Base-by-base conservation (phyloP, 1,284 basidiomycete species). In the Phellopilus nigrolimitatus region DNA sequence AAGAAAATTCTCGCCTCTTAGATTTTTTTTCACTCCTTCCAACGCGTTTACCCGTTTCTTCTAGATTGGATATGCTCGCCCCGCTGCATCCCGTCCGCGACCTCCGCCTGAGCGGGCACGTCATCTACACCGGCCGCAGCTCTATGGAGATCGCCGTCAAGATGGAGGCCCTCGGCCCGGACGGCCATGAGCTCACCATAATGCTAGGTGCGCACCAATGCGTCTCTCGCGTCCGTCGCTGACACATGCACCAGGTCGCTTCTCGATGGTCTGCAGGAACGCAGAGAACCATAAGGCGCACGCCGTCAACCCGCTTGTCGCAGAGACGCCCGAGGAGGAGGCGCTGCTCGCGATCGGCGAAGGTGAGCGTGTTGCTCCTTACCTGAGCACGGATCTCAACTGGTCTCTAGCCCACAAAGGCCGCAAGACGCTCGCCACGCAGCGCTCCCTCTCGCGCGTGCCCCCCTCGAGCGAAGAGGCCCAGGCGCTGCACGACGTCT, bases 261-360 rank as follows among this genome's bases (percentile, higher is more conserved):
- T 91, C 67, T 84, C 84, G 0, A 91, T 91, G 89, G 88, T 91
- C 3, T 89, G 86, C 62, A 72, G 88, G 56, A 83, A 91, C 62
- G 77, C 84, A 1, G 66, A 67, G 37, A 88, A 84, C 0, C 80
- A 84, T 59, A 76, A 74, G 52, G 81, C 88, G 0, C 71, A 75
- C 31, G 66, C 73, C 10, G 80, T 91, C n/a, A 84, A 87, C 53
- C 78, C 78, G 3, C 68, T 92, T 19, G 68, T 75, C 5, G 71
- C 84, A 19, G 69, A 75, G 25, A 81, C 79, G 0, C 65, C 74
- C 0, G 86, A 88, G 61, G 88, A 91, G 63, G 66, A 76, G 50
- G 67, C 71, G 3, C 68, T 91, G 9, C 78, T 79, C 59, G 66
- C 71, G 1, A 80, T 90, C 53, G 88, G 88, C 15, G 80, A 85